These are phyloP conservation scores for Calonectria leucothoes DNA, from an alignment of 2,329 filamentous ascomycete species.

Conservation along the genomic window DNA sequence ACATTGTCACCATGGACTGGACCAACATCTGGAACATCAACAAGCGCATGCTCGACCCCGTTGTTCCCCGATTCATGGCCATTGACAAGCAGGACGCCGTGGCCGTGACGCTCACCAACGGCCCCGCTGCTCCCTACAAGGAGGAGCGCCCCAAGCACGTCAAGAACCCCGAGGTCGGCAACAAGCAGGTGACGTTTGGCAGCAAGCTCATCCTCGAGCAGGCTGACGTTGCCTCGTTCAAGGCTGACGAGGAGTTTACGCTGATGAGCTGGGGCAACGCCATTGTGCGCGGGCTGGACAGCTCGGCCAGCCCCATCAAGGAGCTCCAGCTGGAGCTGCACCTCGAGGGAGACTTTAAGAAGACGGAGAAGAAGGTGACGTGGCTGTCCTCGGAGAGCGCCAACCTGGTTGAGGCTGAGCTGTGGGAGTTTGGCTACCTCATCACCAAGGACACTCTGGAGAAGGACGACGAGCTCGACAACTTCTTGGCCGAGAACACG, in stretches of 20 bases:
- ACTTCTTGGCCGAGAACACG: constrained; percentile 82
- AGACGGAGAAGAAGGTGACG: constrained; percentile 95
- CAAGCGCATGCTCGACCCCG: constrained; percentile 85
- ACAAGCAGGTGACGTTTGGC: constrained; percentile 86
- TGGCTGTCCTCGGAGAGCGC: constrained; percentile 86
- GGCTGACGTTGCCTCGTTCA: constrained; percentile 84
- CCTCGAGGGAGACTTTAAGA: constrained; percentile 92
- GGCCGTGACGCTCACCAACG: constrained; percentile 75
- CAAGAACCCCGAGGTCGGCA: constrained; percentile 88
- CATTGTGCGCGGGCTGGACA: constrained; percentile 76
- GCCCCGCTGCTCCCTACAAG: constrained; percentile 69
- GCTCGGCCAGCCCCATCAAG: constrained; percentile 68
- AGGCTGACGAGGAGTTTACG: constrained; percentile 89
- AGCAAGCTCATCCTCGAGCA: constrained; percentile 85
- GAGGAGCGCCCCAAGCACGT: constrained; percentile 88
- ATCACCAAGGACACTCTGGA: constrained; percentile 95
- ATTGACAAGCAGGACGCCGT: constrained; percentile 79
- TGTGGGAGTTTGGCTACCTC: constrained; percentile 95
- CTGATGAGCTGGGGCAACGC: constrained; percentile 98
- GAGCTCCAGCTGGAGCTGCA: constrained; percentile 86
- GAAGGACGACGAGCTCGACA: constrained; percentile 86
- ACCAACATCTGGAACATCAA: constrained; percentile 78
- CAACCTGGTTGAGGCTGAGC: constrained; percentile 82
- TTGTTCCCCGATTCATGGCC: constrained; percentile 79
- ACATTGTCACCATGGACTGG: constrained; percentile 89